Base-by-base conservation (phyloP, 2,329 filamentous ascomycete species). In the Trichoderma afroharzianum region DNA sequence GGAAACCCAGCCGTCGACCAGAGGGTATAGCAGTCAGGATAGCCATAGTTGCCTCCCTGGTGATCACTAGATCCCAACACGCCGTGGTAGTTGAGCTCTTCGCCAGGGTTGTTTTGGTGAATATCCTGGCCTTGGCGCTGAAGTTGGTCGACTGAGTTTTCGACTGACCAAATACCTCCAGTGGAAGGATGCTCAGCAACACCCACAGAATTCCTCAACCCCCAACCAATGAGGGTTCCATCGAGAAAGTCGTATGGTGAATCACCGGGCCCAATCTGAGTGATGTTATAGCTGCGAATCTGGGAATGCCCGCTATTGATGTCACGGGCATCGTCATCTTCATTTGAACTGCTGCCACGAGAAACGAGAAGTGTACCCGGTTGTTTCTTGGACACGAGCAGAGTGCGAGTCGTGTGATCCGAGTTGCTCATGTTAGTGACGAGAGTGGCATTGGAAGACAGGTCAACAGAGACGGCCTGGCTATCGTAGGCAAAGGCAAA, bases 11-110 rank as follows among this genome's bases (percentile, higher is more conserved):
- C 76, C 0, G 87, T 85, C 71, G 87, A 83, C 91, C 91, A 93
- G 9, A 91, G 83, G 0, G 91, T 84, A 75, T 89, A 92, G 81
- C 92, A 94, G 59, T 84, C 80, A 2, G 92, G 92, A 77, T 93
- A 94, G 26, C 92, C 92, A 76, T 91, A 91, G 79, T 93, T 93
- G 3, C 79, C 80, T 18, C 82, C 83, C 69, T 81, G 78, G 24
- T 78, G 70, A 12, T 74, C 32, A 7, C n/a, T 77, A 0, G 74
- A 74, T 61, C 62, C 55, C 36, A 92, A 82, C 71, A 85, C 86
- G 4, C 92, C 91, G 72, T 92, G 88, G 78, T 88, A 93, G 79
- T 94, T 93, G 78, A 94, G 80, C 80, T 94, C 90, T 77, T 94
- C 92, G 18, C 86, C 92, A 0, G 92, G 92, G 76, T 94, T 94